phyloP scores from a whole-genome alignment of 2,329 filamentous ascomycete genomes.

The Ophiostoma sp. region DNA sequence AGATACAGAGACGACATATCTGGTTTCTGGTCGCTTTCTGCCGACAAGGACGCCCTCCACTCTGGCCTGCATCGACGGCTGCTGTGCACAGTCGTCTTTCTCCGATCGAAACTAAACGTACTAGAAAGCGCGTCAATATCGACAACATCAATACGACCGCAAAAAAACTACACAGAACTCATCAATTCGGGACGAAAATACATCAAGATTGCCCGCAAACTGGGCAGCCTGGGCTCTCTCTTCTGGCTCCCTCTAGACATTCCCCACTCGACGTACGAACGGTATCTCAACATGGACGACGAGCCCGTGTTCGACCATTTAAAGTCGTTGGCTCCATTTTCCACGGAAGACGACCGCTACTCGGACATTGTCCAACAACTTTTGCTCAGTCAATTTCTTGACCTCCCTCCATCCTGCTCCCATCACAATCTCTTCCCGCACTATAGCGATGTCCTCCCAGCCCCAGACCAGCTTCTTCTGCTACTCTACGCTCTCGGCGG shows the following conservation, averaged over 20 bases:
- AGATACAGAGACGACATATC: conserved; percentile 25
- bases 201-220: conserved; percentile 37
- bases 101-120: conserved; percentile 35
- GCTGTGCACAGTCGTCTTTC: conserved; percentile 36
- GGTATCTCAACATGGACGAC: conserved; percentile 40
- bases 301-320: conserved; percentile 37
- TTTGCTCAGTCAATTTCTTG: conserved; percentile 27
- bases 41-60: conserved; percentile 27
- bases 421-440: conserved; percentile 33
- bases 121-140: conserved; percentile 28
- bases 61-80: conserved; percentile 36
- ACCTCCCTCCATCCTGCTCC: neutral
- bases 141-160: conserved; percentile 29
- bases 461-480: conserved; percentile 33
- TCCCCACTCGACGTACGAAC: conserved; percentile 40
- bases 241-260: conserved; percentile 39
- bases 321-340: conserved; percentile 26
- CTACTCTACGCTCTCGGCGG: conserved; percentile 33
- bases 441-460: conserved; percentile 34
- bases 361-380: conserved; percentile 33
- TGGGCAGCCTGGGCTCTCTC: conserved; percentile 36
- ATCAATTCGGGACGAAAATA: conserved; percentile 40
- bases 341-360: conserved; percentile 26
- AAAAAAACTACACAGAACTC: conserved; percentile 34
- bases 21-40: conserved; percentile 32